A percentile compares a stretch with the other conserved stretches of the same genome.
phyloP scores from a whole-genome alignment of 1,284 basidiomycete genomes.

The Ceratorhiza oryzae-sativae region DNA sequence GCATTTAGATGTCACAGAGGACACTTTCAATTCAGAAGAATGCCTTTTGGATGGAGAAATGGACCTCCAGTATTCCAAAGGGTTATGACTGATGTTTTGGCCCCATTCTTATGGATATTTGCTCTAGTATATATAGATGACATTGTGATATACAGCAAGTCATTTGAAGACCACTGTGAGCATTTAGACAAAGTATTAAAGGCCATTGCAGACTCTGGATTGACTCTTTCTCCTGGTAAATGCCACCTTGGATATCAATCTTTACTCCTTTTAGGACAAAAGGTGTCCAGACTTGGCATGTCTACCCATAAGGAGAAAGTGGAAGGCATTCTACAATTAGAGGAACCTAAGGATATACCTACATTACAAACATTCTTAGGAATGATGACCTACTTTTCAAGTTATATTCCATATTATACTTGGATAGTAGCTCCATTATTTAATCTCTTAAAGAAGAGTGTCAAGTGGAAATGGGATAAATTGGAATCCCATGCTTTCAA shows the following conservation, averaged over 20 bases:
- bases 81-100: constrained; percentile 53
- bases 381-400: constrained; percentile 49
- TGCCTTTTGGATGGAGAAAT: constrained; percentile 56
- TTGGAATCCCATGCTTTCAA: constrained; percentile 30
- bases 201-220: constrained; percentile 47
- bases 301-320: constrained; percentile 52
- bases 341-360: constrained; percentile 45
- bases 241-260: constrained; percentile 52
- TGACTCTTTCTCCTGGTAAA: constrained; percentile 52
- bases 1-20: constrained; percentile 55
- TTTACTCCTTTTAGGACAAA: constrained; percentile 51
- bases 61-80: constrained; percentile 55
- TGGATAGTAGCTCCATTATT: constrained; percentile 45
- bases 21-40: constrained; percentile 53
- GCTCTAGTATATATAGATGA: constrained; percentile 59
- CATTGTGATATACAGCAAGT: constrained; percentile 51
- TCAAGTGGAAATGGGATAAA: constrained; percentile 31
- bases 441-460: constrained; percentile 31
- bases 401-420: constrained; percentile 50
- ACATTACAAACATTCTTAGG: constrained; percentile 51
- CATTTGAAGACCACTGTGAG: constrained; percentile 50
- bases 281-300: constrained; percentile 49
- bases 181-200: constrained; percentile 50
- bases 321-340: constrained; percentile 46
- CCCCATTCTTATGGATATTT: constrained; percentile 54